Evolutionary conservation across 306 rosid genomes (phyloP).

Genomic region (Calophaca sinica): DNA sequence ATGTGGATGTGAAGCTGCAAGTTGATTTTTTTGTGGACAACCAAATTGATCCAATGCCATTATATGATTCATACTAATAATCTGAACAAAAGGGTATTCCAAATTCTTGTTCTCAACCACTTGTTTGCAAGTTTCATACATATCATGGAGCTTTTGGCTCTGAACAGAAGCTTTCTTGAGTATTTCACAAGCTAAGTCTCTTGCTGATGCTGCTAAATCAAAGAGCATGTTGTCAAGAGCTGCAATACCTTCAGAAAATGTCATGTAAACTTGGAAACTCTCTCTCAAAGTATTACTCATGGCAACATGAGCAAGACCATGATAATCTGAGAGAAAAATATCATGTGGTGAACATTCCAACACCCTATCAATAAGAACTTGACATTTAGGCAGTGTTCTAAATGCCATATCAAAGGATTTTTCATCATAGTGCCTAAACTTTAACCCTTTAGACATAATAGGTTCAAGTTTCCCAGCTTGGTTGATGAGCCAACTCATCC

Average conservation of each 20-base stretch:
- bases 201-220: slow-evolving; percentile 58
- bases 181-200: slow-evolving; percentile 60
- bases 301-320: slow-evolving; percentile 57
- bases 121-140: slow-evolving; percentile 58
- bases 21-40: slow-evolving; percentile 38
- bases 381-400: slow-evolving; percentile 63
- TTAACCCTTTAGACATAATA: slow-evolving; percentile 54
- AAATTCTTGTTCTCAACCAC: slow-evolving; percentile 58
- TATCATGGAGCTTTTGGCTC: slow-evolving; percentile 60
- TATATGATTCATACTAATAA: slow-evolving; percentile 57
- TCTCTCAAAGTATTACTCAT: slow-evolving; percentile 65
- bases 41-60: slow-evolving; percentile 55
- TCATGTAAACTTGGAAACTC: slow-evolving; percentile 65
- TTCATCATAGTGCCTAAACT: slow-evolving; percentile 60
- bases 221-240: slow-evolving; percentile 65
- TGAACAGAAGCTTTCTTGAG: slow-evolving; percentile 61
- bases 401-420: slow-evolving; percentile 62
- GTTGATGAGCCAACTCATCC: slow-evolving; percentile 68
- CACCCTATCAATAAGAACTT: slow-evolving; percentile 57
- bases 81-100: slow-evolving; percentile 65
- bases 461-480: slow-evolving; percentile 76
- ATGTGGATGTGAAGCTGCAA: slow-evolving; percentile 42
- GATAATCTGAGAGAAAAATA: slow-evolving; percentile 48
- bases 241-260: slow-evolving; percentile 59
- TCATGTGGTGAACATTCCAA: slow-evolving; percentile 56